phyloP scores from a whole-genome alignment of 73 alveolate species.

The Paramecium primaurelia region DNA sequence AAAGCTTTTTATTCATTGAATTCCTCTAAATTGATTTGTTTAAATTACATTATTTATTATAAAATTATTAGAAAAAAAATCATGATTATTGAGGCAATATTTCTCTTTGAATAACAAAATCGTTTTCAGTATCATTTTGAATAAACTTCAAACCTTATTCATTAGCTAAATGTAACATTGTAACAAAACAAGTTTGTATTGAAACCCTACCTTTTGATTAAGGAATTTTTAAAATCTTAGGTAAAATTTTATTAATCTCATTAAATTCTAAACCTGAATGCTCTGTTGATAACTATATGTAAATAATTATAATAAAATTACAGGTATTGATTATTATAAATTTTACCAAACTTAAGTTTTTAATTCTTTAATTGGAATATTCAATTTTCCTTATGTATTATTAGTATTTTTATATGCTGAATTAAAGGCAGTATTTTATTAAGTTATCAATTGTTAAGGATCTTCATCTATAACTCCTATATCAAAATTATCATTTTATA shows the following conservation, averaged over 20 bases:
- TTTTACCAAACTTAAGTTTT: neutral
- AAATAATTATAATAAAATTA: neutral
- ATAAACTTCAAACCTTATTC: slow-evolving; percentile 47
- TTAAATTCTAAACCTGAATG: neutral
- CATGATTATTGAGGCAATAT: neutral
- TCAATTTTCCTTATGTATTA: neutral
- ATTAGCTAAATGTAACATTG: slow-evolving; percentile 63
- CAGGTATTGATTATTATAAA: neutral
- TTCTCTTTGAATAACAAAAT: slow-evolving; percentile 47
- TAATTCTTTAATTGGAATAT: neutral
- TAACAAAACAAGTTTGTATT: slow-evolving; percentile 57
- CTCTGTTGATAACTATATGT: neutral
- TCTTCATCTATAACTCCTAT: neutral
- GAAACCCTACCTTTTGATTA: slow-evolving; percentile 9
- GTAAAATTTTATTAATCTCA: neutral
- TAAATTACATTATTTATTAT: neutral
- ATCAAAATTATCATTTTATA: neutral
- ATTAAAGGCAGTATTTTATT: neutral
- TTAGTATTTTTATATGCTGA: neutral
- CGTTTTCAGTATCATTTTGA: slow-evolving; percentile 43
- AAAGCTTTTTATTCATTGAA: neutral
- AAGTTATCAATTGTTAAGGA: neutral
- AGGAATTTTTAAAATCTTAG: neutral
- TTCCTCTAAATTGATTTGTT: neutral
- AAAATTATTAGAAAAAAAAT: neutral